These are phyloP conservation scores for Fulvia fulva DNA, from an alignment of 2,329 filamentous ascomycete species.

Conservation along the genomic window DNA sequence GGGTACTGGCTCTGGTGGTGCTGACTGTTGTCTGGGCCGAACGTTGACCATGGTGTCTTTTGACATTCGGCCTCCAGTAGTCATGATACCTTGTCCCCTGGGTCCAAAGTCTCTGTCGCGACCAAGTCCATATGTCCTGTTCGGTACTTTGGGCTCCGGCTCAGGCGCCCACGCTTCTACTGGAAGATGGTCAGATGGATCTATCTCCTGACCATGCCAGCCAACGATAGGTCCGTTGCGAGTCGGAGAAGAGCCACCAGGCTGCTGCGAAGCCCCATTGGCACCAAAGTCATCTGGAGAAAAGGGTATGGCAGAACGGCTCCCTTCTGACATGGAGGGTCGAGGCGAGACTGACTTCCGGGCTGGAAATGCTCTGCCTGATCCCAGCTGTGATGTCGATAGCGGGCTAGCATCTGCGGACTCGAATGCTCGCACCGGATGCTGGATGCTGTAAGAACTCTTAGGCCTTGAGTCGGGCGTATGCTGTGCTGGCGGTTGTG, in stretches of 20 bases:
- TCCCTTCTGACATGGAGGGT: conserved; percentile 50
- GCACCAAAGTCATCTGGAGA: conserved; percentile 72
- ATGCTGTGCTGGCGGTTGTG: conserved; percentile 19
- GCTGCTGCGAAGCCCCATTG: conserved; percentile 49
- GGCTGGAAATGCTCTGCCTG: conserved; percentile 34
- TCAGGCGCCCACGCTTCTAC: conserved; percentile 75
- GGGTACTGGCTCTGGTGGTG: conserved; percentile 34
- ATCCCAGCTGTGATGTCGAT: conserved; percentile 25
- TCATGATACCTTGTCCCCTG: conserved; percentile 17
- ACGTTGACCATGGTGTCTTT: conserved; percentile 34
- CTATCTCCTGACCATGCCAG: conserved; percentile 70
- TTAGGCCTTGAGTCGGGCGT: conserved; percentile 17
- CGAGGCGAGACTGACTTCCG: conserved; percentile 74
- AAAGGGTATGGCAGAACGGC: conserved; percentile 60
- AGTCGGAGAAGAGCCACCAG: not conserved
- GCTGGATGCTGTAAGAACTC: conserved; percentile 30
- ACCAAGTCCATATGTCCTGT: conserved; percentile 34
- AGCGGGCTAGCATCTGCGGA: conserved; percentile 40
- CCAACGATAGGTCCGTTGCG: conserved; percentile 66
- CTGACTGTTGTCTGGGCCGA: conserved; percentile 24
- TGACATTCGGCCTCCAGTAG: conserved; percentile 17
- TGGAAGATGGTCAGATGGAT: conserved; percentile 76
- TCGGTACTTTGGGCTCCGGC: conserved; percentile 57
- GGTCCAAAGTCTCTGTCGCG: conserved; percentile 34
- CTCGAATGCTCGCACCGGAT: conserved; percentile 32